phyloP scores from a whole-genome alignment of 208 protist genomes.

The Trypanosomatidae sp. region DNA sequence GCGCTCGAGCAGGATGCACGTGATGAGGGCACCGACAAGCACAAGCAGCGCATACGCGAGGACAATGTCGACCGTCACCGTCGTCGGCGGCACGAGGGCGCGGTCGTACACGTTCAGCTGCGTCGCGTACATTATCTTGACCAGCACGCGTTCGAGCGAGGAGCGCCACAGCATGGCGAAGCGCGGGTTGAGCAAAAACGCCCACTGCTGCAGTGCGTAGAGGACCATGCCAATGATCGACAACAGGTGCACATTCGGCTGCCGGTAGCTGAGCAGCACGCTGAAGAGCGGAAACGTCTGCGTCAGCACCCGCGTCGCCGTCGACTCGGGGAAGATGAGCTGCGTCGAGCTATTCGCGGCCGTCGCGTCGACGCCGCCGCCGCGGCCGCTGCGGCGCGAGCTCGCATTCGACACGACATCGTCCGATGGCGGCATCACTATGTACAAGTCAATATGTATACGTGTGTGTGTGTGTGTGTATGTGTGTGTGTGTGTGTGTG shows the following conservation, averaged over 20 bases:
- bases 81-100: neutral
- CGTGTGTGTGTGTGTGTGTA: too few species aligned
- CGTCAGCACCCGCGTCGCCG: conserved; percentile 1
- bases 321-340: conserved; percentile 5
- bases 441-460: too few species aligned
- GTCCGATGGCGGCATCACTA: neutral
- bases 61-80: neutral
- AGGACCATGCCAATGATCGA: neutral
- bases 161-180: neutral
- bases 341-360: conserved; percentile 9
- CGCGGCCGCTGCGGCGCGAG: conserved; percentile 8
- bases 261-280: neutral
- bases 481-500: too few species aligned
- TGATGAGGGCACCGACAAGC: neutral
- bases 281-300: neutral
- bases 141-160: neutral
- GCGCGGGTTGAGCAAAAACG: neutral
- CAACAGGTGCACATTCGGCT: neutral
- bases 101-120: neutral
- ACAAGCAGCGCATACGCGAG: neutral
- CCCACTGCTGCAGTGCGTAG: neutral
- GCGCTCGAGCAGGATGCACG: neutral
- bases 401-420: conserved; percentile 1
- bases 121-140: neutral
- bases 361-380: neutral